A percentile compares a stretch with the other conserved stretches of the same genome.
Conservation (phyloP, 2,329 filamentous ascomycete species). For the Endothia cerciana region DNA sequence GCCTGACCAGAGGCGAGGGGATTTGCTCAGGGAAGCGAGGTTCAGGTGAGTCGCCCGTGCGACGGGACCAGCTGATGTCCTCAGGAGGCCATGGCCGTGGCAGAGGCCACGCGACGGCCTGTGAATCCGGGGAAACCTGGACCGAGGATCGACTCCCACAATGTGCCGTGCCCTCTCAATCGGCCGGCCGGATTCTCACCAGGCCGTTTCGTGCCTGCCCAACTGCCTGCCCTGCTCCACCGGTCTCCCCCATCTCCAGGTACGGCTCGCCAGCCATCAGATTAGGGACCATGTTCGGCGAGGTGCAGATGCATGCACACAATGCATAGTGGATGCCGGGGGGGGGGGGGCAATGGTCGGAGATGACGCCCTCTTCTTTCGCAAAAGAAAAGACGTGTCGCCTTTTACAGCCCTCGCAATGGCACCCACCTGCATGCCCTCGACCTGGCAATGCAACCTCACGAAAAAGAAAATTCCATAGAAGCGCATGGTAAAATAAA, state of each 20-base stretch:
- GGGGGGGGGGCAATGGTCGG: background rate
- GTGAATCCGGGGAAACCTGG: slow-evolving; percentile 17
- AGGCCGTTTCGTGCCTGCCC: background rate
- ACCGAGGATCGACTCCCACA: background rate
- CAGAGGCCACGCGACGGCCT: slow-evolving; percentile 15
- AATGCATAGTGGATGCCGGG: background rate
- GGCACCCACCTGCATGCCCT: background rate
- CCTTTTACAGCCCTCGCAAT: background rate
- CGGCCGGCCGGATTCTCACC: no score
- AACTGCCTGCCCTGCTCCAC: background rate
- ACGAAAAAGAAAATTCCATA: background rate
- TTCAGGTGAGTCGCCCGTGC: background rate
- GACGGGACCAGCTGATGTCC: background rate
- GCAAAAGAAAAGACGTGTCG: background rate
- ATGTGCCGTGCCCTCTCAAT: background rate
- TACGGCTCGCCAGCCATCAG: no score
- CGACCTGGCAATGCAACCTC: background rate
- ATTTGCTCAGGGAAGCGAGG: slow-evolving; percentile 3
- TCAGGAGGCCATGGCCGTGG: background rate
- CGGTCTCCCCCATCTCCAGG: background rate
- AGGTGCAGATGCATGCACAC: slow-evolving; percentile 2
- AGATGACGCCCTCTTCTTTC: background rate
- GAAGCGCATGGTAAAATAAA: background rate
- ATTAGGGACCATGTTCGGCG: background rate
- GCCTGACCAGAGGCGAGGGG: background rate